A percentile compares a stretch with the other conserved stretches of the same genome.
Evolutionary conservation across 495 filamentous ascomycete species (phyloP).

Genomic region (Cercophora samala): DNA sequence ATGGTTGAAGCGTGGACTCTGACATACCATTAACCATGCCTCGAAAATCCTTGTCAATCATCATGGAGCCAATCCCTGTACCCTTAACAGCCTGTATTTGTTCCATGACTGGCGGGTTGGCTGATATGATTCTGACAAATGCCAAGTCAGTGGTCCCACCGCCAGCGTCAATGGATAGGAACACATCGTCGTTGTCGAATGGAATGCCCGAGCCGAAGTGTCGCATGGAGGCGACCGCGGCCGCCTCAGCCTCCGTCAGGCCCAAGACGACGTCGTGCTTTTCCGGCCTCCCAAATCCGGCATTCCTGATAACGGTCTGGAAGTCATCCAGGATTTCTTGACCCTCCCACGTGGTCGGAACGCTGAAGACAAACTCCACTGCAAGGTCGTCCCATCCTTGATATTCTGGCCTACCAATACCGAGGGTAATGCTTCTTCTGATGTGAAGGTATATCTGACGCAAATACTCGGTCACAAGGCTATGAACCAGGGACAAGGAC

Average conservation of each 20-base stretch:
- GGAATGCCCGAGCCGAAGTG: constrained; percentile 33
- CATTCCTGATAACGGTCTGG: constrained; percentile 45
- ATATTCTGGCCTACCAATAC: too few relatives aligned
- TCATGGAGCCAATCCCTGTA: constrained; percentile 38
- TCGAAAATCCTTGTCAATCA: constrained; percentile 39
- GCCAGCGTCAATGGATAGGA: constrained; percentile 38
- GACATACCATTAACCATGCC: too few relatives aligned
- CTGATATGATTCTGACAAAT: constrained; percentile 35
- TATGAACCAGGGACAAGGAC: constrained; percentile 46
- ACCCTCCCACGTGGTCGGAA: constrained; percentile 65
- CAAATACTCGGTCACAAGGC: constrained; percentile 56
- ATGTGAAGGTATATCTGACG: constrained; percentile 55
- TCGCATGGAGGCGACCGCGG: constrained; percentile 58
- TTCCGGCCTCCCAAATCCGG: constrained; percentile 49
- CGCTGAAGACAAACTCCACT: constrained; percentile 64
- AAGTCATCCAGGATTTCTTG: constrained; percentile 57
- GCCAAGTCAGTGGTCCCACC: constrained; percentile 41
- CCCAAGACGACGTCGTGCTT: constrained; percentile 53
- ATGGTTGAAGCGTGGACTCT: too few relatives aligned
- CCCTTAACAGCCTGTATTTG: constrained; percentile 39
- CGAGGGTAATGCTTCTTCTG: constrained; percentile 43
- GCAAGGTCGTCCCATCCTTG: constrained; percentile 49
- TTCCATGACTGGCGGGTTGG: constrained; percentile 32
- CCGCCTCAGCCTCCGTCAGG: constrained; percentile 66
- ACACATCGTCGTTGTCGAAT: constrained; percentile 33